phyloP scores from a whole-genome alignment of 2,329 filamentous ascomycete species.

The Pseudogymnoascus sp. region DNA sequence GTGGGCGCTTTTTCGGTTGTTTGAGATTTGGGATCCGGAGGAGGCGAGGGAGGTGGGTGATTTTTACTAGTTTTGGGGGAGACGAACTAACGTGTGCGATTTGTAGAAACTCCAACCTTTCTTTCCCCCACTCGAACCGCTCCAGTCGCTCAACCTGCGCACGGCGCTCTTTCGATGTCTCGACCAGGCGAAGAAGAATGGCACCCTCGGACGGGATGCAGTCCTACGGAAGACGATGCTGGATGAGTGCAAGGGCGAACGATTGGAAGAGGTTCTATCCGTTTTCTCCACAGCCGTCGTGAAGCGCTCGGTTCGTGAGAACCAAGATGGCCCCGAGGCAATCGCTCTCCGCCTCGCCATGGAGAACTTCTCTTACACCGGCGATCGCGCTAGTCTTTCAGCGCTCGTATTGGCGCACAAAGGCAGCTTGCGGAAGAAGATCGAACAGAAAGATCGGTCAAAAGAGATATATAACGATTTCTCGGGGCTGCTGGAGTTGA shows the following conservation, averaged over 20 bases:
- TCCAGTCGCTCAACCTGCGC: slow-evolving; percentile 85
- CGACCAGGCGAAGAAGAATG: slow-evolving; percentile 80
- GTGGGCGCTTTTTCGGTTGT: slow-evolving; percentile 85
- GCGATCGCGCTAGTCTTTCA: slow-evolving; percentile 46
- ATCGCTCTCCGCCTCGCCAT: slow-evolving; percentile 47
- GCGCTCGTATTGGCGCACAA: slow-evolving; percentile 67
- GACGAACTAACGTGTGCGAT: slow-evolving; percentile 12
- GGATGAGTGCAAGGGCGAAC: slow-evolving; percentile 89
- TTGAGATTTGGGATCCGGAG: slow-evolving; percentile 71
- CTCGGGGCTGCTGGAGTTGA: slow-evolving; percentile 52
- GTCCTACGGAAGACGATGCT: slow-evolving; percentile 89
- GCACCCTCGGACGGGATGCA: slow-evolving; percentile 67
- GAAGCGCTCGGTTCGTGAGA: slow-evolving; percentile 51
- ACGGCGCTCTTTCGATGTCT: slow-evolving; percentile 73
- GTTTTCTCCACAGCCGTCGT: slow-evolving; percentile 77
- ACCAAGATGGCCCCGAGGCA: slow-evolving; percentile 35
- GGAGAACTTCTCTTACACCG: slow-evolving; percentile 49
- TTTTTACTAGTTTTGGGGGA: slow-evolving; percentile 4
- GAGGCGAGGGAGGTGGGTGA: slow-evolving; percentile 60
- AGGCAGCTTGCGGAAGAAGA: slow-evolving; percentile 49
- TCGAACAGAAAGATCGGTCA: slow-evolving; percentile 52
- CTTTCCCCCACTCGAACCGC: slow-evolving; percentile 81
- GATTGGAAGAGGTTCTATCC: slow-evolving; percentile 77
- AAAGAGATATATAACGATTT: slow-evolving; percentile 55
- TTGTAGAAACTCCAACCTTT: slow-evolving; percentile 70